phyloP scores from a whole-genome alignment of 352 stramenopile genomes.

The Aphanomyces invadans region DNA sequence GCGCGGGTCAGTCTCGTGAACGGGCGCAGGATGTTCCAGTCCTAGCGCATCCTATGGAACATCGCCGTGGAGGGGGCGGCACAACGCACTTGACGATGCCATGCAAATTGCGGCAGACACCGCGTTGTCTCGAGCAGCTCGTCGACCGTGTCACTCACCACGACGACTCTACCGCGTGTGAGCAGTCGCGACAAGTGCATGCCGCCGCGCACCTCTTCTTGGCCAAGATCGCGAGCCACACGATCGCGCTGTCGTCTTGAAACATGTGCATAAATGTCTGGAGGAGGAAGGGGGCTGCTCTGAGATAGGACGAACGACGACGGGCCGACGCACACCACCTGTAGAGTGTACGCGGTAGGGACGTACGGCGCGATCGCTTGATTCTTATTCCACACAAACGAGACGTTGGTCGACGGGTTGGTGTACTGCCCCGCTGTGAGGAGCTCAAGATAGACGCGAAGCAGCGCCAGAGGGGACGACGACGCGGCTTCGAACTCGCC shows the following conservation, averaged over 20 bases:
- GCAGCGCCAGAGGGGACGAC: not conserved
- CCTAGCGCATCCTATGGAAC: too few relatives aligned
- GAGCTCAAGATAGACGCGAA: not conserved
- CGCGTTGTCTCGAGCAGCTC: not conserved
- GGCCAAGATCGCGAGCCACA: not conserved
- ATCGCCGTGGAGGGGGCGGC: too few relatives aligned
- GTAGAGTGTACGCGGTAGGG: not conserved
- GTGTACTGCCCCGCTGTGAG: not conserved
- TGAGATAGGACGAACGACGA: too few relatives aligned
- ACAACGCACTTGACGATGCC: not conserved
- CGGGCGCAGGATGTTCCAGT: not conserved
- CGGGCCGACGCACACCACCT: too few relatives aligned
- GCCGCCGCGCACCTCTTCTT: not conserved
- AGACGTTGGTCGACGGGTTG: not conserved
- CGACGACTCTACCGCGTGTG: not conserved
- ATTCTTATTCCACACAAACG: slow-evolving; percentile 1
- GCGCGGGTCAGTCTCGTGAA: not conserved
- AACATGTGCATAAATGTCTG: not conserved
- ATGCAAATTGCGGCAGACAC: not conserved
- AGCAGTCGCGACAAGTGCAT: not conserved
- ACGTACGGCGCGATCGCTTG: not conserved
- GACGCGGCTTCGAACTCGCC: not conserved
- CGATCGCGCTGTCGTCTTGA: slow-evolving; percentile 2
- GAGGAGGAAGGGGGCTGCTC: too few relatives aligned
- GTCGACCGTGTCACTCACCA: not conserved